Evolutionary conservation across 768 basidiomycete genomes (phyloP), one percentile per base, ranked within the genome.

Genomic region (Boletales sp.): DNA sequence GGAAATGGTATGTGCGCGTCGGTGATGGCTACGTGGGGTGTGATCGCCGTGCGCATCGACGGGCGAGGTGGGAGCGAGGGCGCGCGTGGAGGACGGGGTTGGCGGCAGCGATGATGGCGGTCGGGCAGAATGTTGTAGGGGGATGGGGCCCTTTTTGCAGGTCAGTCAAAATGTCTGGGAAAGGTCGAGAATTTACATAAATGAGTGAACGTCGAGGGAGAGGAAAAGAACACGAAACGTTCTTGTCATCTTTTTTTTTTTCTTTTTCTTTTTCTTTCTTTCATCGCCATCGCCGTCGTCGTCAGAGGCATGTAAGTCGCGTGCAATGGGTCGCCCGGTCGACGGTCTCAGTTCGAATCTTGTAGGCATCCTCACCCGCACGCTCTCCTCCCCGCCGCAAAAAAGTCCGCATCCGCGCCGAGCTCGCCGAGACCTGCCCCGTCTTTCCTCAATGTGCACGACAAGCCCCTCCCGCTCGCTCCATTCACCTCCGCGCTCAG

Each of bases 381-480:
- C 41, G 32, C 51, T 4, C 67, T 66, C 41, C 45, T 55, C 6
- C 61, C 71, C 40, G 50, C 56, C 6, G 46, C 49, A n/a, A 52
- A 46, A 31, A 58, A 57, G 50, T 55, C 65, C 12, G 60, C 55
- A 0, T 68, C 63, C 30, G 63, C 68, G 1, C 66, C 66, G 21
- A 57, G 36, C 9, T 67, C 64, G 1, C 64, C 63, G 13, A 55
- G 34, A 21, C 56, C 57, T 0, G 33, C 45, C 0, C 32, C 55
- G 0, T 41, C 46, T 21, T 61, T 53, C 32, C 35, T 62, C 12
- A 11, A 49, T 51, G 46, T 34, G 2, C 47, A 58, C 55, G 70
- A 74, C 58, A 75, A 75, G 48, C 70, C 72, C 1, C 66, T 76
- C n/a, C 74, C 74, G 8, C 63, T 67, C 14, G 68, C 74, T 18